These are phyloP conservation scores for Scheffersomyces lignicola DNA, from an alignment of 1,139 yeast genomes.

Conservation along the genomic window DNA sequence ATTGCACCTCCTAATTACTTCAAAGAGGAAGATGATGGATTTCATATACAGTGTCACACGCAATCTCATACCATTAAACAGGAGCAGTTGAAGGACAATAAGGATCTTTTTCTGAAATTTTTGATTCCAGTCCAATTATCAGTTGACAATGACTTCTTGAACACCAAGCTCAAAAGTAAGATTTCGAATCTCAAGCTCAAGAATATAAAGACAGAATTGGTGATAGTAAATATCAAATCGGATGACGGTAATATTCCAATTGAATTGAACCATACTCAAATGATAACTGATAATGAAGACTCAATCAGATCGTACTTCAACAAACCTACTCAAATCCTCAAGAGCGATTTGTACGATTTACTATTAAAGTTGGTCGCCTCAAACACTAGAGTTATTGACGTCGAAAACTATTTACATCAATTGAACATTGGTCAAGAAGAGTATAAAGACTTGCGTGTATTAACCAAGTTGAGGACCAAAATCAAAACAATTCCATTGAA, in stretches of 20 bases:
- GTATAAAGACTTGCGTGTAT: conserved; percentile 27
- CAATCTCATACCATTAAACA: conserved; percentile 20
- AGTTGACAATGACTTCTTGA: conserved; percentile 16
- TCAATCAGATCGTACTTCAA: conserved; percentile 23
- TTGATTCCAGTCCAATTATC: conserved; percentile 19
- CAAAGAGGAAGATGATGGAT: conserved; percentile 12
- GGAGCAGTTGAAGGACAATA: conserved; percentile 8
- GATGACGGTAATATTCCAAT: conserved; percentile 34
- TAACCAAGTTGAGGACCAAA: conserved; percentile 29
- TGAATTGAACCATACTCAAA: conserved; percentile 37
- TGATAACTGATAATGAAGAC: conserved; percentile 21
- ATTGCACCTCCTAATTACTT: conserved; percentile 2
- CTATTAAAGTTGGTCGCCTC: not conserved
- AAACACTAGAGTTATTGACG: conserved; percentile 1
- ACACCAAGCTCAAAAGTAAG: conserved; percentile 22
- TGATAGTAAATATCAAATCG: conserved; percentile 34
- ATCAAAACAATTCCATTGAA: conserved; percentile 27
- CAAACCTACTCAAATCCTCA: conserved; percentile 21
- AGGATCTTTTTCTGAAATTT: no score
- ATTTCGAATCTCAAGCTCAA: conserved; percentile 20
- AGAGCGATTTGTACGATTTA: conserved; percentile 20
- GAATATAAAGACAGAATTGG: conserved; percentile 29
- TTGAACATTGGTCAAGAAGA: conserved; percentile 23
- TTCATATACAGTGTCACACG: conserved; percentile 20
- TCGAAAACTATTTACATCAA: conserved; percentile 6